These are phyloP conservation scores for Thermoascus crustaceus DNA, from an alignment of 2,329 filamentous ascomycete genomes.

Conservation along the genomic window DNA sequence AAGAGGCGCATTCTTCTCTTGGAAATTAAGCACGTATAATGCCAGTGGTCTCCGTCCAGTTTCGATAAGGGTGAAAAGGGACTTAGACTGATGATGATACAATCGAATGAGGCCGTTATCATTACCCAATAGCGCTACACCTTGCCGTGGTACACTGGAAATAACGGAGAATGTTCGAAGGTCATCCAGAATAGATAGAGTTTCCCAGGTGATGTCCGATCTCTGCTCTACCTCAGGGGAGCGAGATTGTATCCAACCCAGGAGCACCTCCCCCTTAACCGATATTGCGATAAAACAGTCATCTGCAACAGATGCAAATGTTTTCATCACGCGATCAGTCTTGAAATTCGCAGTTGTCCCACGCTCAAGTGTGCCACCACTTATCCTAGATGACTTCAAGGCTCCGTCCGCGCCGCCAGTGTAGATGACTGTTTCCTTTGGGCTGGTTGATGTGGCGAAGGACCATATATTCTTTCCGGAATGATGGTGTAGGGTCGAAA, in stretches of 20 bases:
- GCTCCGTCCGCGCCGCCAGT: slow-evolving; percentile 82
- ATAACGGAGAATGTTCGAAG: slow-evolving; percentile 24
- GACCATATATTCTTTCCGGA: slow-evolving; percentile 90
- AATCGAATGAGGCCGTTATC: slow-evolving; percentile 24
- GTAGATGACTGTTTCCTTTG: slow-evolving; percentile 41
- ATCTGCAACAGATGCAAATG: slow-evolving; percentile 27
- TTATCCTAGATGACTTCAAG: slow-evolving; percentile 33
- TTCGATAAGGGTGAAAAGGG: slow-evolving; percentile 19
- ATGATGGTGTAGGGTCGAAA: slow-evolving; percentile 56
- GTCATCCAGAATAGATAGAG: slow-evolving; percentile 20
- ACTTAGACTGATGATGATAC: slow-evolving; percentile 25
- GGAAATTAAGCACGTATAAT: slow-evolving; percentile 20
- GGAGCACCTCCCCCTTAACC: slow-evolving; percentile 21
- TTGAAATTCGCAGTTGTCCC: slow-evolving; percentile 8
- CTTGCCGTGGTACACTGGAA: slow-evolving; percentile 19
- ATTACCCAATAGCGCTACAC: slow-evolving; percentile 29
- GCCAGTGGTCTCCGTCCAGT: slow-evolving; percentile 20
- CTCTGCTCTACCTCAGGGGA: slow-evolving; percentile 5
- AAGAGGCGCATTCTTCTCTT: slow-evolving; percentile 4
- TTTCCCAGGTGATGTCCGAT: slow-evolving; percentile 19
- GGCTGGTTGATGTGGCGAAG: slow-evolving; percentile 37
- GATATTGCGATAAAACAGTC: slow-evolving; percentile 26
- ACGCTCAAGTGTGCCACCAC: slow-evolving; percentile 4
- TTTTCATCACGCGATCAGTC: slow-evolving; percentile 15
- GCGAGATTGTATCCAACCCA: slow-evolving; percentile 18